Evolutionary conservation across 305 asterid species (phyloP), one percentile per base, ranked within the genome.

Genomic region (Petunia hybrid): DNA sequence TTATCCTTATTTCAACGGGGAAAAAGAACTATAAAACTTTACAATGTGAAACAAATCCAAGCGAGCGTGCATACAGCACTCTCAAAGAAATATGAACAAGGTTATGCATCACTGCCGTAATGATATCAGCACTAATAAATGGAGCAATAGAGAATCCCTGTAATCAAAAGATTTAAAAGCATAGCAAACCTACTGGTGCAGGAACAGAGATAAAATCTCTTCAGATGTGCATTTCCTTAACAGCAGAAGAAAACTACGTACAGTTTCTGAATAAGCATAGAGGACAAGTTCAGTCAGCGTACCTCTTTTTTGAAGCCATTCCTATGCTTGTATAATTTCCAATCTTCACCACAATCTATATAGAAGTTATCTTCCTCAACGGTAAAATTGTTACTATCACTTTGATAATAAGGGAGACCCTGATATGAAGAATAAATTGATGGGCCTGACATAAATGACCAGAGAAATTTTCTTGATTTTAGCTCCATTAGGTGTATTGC

Each of bases 391-490:
- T 86, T 85, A 84, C 84, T 80, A 76, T 90, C 91, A 68, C 87
- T 91, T 68, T 87, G 96, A 48, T 78, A 85, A 73, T 83, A 60
- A 45, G 93, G 94, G 14, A 88, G 86, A 71, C 87, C 86, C 65
- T 90, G 95, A 79, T 85, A 91, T 9, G 96, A 90, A 73, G 96
- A 89, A 84, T 95, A 93, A 79, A 92, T 93, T 16, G 99, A 80
- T 35, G 92, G 83, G 62, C 98, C 99, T 31, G 98, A 93, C 6
- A 95, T 85, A 82, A 95, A 95, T 39, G 99, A 92, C 95, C 95
- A 89, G 61, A 88, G 80, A 69, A 88, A 69, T 82, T 88, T 81
- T 81, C 92, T 92, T 3, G 98, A 86, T 51, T 87, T 88, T 77
- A 75, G 77, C 81, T 91, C 93, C 79, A 93, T 87, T 8, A 88